Conservation (phyloP, 257 asterid species). For the Nicotiana noctiflora region DNA sequence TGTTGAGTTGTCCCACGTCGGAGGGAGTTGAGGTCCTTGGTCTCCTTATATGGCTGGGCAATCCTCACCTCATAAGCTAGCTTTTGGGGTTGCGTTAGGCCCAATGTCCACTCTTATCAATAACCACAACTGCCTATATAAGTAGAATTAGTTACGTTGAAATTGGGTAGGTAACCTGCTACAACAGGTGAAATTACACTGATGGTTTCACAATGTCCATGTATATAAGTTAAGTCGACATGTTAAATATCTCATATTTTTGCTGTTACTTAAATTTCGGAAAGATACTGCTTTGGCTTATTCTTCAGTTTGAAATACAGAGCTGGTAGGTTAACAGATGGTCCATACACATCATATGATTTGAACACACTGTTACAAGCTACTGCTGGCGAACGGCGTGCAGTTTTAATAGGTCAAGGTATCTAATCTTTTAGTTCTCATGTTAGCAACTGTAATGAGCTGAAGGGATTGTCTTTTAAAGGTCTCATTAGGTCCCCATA, state of each 20-base stretch:
- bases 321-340: slow-evolving; percentile 89
- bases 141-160: not conserved
- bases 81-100: no score
- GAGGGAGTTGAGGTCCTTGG: no score
- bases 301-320: slow-evolving; percentile 25
- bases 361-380: slow-evolving; percentile 89
- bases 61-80: no score
- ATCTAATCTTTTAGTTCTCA: not conserved
- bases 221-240: not conserved
- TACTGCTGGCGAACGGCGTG: slow-evolving; percentile 97
- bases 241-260: not conserved
- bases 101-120: no score
- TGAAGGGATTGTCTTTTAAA: not conserved
- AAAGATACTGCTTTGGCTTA: not conserved
- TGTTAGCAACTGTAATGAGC: not conserved
- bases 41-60: no score
- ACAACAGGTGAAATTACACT: not conserved
- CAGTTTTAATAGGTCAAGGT: slow-evolving; percentile 91
- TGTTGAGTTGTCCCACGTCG: no score
- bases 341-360: slow-evolving; percentile 95
- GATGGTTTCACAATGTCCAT: not conserved
- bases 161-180: not conserved
- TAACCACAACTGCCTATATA: not conserved
- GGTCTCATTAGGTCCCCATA: not conserved
- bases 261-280: not conserved